Base-by-base conservation (phyloP, 1,284 basidiomycete genomes). In the Abortiporus biennis region DNA sequence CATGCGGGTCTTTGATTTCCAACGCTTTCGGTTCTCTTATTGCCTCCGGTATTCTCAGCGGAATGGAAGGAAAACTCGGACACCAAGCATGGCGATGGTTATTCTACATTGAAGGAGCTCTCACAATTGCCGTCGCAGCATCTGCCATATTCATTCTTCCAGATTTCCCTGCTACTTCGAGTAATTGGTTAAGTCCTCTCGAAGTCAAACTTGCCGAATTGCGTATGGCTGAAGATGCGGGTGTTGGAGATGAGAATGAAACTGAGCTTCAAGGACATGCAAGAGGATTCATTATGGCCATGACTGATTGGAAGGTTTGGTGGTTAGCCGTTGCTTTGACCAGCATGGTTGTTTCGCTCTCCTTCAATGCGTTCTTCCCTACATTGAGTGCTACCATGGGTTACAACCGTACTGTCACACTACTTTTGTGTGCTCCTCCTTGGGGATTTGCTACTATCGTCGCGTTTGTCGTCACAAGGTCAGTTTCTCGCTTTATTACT, bases 21-120 rank as follows among this genome's bases (percentile, higher is more conserved):
- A 92, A 90, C 64, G 89, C 87, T 1, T 91, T 92, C 56, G 87
- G 89, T 12, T 71, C 85, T 1, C 67, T 92, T n/a, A 75, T 92
- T 42, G 86, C 85, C 6, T 86, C 83, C 8, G 80, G 74, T 3
- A 85, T 86, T 43, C 65, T 88, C 46, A 65, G 70, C 43, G 68
- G 70, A 21, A 89, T 89, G 84, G 70, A 89, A 44, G 82, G 79
- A 6, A 67, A 68, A 34, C 63, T 82, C 1, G 87, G 87, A 0
- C 75, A 79, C 40, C 68, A 82, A 1, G 86, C 85, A 1, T 93
- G 90, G 89, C 67, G 83, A 54, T 87, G 84, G 85, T 66, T 90
- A 2, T 88, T 90, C 66, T 86, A 74, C 55, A 76, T 86, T 41
- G 80, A 87, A 61, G 83, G 83, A n/a, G 65, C 67, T 1, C 54